Percentiles rank a stretch among this genome's conserved stretches.
Evolutionary conservation across 257 asterid species (phyloP).

Genomic region (Solanum chiquidenum): DNA sequence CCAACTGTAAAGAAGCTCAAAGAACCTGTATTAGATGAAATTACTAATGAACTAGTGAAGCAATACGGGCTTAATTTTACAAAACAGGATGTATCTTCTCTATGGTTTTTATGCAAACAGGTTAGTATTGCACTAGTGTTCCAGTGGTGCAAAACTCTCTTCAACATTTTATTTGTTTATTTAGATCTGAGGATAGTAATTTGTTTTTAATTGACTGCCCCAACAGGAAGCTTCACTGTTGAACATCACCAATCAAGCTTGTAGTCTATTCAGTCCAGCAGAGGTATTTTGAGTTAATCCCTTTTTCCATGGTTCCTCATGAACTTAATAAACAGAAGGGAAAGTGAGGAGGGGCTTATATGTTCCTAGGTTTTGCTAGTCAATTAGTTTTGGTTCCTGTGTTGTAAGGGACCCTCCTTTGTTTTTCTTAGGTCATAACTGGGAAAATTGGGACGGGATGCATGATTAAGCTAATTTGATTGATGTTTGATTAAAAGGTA

Average conservation of each 20-base stretch:
- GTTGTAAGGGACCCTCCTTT: neutral
- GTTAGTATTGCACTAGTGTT: slow-evolving; percentile 18
- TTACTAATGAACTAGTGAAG: slow-evolving; percentile 35
- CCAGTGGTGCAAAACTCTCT: neutral
- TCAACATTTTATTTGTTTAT: neutral
- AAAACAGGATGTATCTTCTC: slow-evolving; percentile 48
- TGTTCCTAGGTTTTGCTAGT: neutral
- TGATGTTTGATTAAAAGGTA: neutral
- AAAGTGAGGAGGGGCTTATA: neutral
- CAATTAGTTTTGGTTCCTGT: neutral
- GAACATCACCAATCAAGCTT: slow-evolving; percentile 77
- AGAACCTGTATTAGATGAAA: slow-evolving; percentile 66
- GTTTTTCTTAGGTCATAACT: neutral
- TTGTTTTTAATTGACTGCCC: neutral
- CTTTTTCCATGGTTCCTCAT: neutral
- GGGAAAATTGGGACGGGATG: neutral
- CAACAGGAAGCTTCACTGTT: slow-evolving; percentile 83
- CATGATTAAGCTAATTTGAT: neutral
- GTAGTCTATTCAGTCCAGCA: slow-evolving; percentile 64
- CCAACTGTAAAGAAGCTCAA: slow-evolving; percentile 71
- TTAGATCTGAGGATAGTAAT: slow-evolving; percentile 2
- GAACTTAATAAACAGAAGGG: neutral
- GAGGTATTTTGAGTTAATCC: slow-evolving; percentile 43
- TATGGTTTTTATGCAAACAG: slow-evolving; percentile 95
- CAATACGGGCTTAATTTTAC: slow-evolving; percentile 81